Base-by-base conservation (phyloP, 495 filamentous ascomycete species). In the Delitschia confertaspora region DNA sequence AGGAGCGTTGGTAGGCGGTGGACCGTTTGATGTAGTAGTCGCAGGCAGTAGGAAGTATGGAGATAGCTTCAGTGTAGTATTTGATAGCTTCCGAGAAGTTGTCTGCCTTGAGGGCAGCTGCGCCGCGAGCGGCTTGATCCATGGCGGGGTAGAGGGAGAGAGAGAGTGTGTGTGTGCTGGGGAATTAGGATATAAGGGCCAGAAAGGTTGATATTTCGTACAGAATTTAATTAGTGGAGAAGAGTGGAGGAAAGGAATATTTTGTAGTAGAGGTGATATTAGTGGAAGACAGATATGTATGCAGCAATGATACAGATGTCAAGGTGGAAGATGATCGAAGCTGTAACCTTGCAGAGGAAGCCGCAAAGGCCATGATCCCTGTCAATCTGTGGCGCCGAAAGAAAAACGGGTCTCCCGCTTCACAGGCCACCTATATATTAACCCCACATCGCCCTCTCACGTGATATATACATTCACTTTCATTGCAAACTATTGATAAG, bases 1-100 rank as follows among this genome's bases (percentile, higher is more conserved):
- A 69, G 0, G 76, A 64, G 41, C 88, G 82, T 6, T 85, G 74
- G 56, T 85, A 81, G 20, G 88, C 87, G 8, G 79, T 88, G 2
- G 86, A 83, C 19, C 93, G 85, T 59, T 91, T 81, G 47, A 94
- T 76, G 49, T 91, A 83, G 74, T 93, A 96, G 45, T 75, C 61
- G 4, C 85, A 82, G 6, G 87, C 82, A 23, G 71, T 75, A 8
- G 83, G 79, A 5, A 72, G 70, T 24, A 65, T 60, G 20, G 68
- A 53, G 4, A 98, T 65, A n/a, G 88, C 91, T 33, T 71, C 66
- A n/a, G 88, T 84, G 50, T 85, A 85, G 51, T 81, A 69, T 6
- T 64, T 60, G 54, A 94, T 75, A 7, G 87, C 89, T 20, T 68
- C 65, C 7, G 65, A 58, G 49, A 75, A 91, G 38, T 93, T 69